Base-by-base conservation (phyloP, 176 grass and related monocot genomes). In the Bonia amplexicaulis region DNA sequence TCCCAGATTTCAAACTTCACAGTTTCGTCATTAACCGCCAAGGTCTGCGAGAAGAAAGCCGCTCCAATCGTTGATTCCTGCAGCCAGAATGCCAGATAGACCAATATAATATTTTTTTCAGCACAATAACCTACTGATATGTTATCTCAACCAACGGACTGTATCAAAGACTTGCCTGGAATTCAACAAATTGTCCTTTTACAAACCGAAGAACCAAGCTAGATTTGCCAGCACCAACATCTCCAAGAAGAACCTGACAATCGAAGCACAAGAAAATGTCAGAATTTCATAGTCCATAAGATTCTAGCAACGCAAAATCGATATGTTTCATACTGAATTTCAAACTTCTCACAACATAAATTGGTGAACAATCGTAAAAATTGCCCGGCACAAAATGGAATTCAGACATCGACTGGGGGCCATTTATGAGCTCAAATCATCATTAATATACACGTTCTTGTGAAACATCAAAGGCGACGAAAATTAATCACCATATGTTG, bases 1-100 rank as follows among this genome's bases (percentile, higher is more conserved):
- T 99, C 96, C 96, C 96, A 99, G 48, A 99, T 99, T 86, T 99
- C 93, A 88, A 99, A 99, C 74, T 99, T 99, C 69, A 99, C 91
- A 4, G 96, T 94, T 22, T 91, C 89, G 26, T 92, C 93, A 86
- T 96, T 94, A 63, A 99, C 93, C 2, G 93, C 90, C 23, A 99
- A 88, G 6, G 93, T 94, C 81, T 99, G 96, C 4, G 96, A 94
- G 66, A 99, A 96, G 84, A 99, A 99, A 57, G 96, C 96, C 0
- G 96, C 96, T 71, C 93, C 96, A 87, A 99, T 99, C 2, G 95
- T 97, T 2, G 92, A 97, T 91, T 97, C 92, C 95, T 97, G 53
- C 37, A 91, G n/a, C 66, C 51, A 33, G 31, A 33, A 33, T 33
- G 31, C 3, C 31, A 85, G n/a, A 52, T 26, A 78, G 29, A 82